Base-by-base conservation (phyloP, 208 protist species). In the Wallacemonas rigidus region DNA sequence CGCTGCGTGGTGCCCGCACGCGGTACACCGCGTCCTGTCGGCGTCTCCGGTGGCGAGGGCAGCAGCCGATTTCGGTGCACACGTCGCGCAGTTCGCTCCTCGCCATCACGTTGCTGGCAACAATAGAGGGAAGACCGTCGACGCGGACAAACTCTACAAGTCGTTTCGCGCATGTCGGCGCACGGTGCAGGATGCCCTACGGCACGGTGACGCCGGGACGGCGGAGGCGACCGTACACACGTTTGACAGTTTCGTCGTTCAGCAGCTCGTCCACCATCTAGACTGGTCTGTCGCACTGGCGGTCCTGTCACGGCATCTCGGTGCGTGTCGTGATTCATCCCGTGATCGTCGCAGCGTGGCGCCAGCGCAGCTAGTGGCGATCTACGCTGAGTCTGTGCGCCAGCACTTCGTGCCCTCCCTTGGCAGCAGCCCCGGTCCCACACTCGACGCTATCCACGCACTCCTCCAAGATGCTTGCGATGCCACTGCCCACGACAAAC, bases 1-100 rank as follows among this genome's bases (percentile, higher is more conserved):
- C 14, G 69, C 72, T 9, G 63, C 47, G 8, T 57, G 65, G 53
- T 77, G 72, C 26, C 62, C 76, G 40, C 72, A 80, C 63, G 72
- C 72, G 41, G n/a, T 85, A 11, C 44, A 63, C n/a, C 76, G 76
- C 3, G 15, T 38, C 6, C 36, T 77, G 67, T 62, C 4, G 58
- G 53, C 26, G 53, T 36, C 26, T 0, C 9, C 53, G 9, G 11
- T 8, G 11, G 14, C 9, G 9, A 58, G 45, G 45, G 12, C 12
- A 12, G 45, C 45, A 50, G 45, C 45, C 45, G 45, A 50, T 50
- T 50, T 50, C 12, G 45, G 45, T 50, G 45, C 45, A 6, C 45
- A 50, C 12, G 8, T 50, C 8, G 8, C 6, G 45, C 45, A 50
- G 8, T 6, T 50, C 8, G 8, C 8, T 12, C 6, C 45, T 6